Percentiles rank a stretch among this genome's conserved stretches.
Evolutionary conservation across 352 stramenopile genomes (phyloP).

Genomic region (Globisporangium alternatum): DNA sequence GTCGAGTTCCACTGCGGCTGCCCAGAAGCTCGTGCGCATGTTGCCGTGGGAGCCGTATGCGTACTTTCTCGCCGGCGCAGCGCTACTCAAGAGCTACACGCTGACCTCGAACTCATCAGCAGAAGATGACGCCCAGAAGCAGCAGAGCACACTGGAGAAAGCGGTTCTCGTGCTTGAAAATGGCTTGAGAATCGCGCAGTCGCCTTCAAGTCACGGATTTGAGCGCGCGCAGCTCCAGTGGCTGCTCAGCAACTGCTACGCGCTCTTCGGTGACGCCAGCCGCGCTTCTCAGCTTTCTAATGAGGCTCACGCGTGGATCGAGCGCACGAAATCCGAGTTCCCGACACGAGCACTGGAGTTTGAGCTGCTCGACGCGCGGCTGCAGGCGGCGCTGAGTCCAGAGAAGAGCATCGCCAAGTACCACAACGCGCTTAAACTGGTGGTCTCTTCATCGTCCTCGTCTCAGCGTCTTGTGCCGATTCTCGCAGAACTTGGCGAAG

Average conservation of each 20-base stretch:
- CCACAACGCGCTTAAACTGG: conserved; percentile 15
- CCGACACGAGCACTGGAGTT: conserved; percentile 9
- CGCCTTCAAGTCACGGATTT: conserved; percentile 13
- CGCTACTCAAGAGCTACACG: conserved; percentile 43
- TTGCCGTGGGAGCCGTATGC: conserved; percentile 54
- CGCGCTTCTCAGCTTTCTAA: conserved; percentile 11
- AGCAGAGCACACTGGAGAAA: conserved; percentile 9
- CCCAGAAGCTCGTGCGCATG: conserved; percentile 59
- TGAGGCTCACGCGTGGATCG: conserved; percentile 28
- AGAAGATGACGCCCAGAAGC: neutral
- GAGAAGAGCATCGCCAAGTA: conserved; percentile 34
- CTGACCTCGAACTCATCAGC: conserved; percentile 17
- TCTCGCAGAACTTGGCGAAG: conserved; percentile 52
- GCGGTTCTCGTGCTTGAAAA: conserved; percentile 34
- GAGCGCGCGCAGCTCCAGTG: conserved; percentile 41
- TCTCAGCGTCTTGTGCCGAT: conserved; percentile 32
- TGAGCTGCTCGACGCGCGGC: conserved; percentile 43
- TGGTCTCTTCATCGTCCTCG: conserved; percentile 3
- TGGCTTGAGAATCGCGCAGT: conserved; percentile 30
- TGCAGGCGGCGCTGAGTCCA: conserved; percentile 30
- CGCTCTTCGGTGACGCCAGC: conserved; percentile 15
- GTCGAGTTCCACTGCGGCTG: conserved; percentile 12
- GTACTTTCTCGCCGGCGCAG: conserved; percentile 46
- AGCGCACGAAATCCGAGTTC: conserved; percentile 14
- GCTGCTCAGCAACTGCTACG: conserved; percentile 29